These are phyloP conservation scores for Termitomyces sp. DNA, from an alignment of 768 basidiomycete species.

Conservation along the genomic window DNA sequence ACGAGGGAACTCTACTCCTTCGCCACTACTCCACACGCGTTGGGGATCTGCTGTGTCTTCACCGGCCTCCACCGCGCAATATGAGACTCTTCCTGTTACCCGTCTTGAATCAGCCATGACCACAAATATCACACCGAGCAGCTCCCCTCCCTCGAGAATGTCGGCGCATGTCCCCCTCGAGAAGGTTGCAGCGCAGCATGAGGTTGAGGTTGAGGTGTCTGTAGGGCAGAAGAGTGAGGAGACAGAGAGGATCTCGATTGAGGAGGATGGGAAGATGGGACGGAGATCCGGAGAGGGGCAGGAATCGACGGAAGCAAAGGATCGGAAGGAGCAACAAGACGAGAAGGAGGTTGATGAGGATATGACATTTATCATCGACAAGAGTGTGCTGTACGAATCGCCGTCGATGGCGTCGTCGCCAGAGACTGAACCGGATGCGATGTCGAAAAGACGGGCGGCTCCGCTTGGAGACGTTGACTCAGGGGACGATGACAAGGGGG, in stretches of 20 bases:
- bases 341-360: neutral
- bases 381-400: slow-evolving; percentile 2
- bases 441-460: slow-evolving; percentile 5
- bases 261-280: neutral
- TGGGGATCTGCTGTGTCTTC: slow-evolving; percentile 32
- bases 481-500: neutral
- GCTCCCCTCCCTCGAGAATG: neutral
- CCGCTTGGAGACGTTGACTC: slow-evolving; percentile 17
- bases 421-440: slow-evolving; percentile 17
- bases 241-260: neutral
- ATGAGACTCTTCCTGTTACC: neutral
- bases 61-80: slow-evolving; percentile 16
- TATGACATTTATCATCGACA: neutral
- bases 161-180: slow-evolving; percentile 4
- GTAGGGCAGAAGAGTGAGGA: neutral
- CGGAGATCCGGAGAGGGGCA: neutral
- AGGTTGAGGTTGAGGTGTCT: neutral
- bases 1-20: slow-evolving; percentile 11
- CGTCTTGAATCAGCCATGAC: no score
- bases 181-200: neutral
- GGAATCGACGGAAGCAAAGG: neutral
- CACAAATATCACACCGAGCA: neutral
- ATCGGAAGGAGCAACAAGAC: neutral
- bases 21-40: slow-evolving; percentile 33
- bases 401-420: slow-evolving; percentile 13